phyloP scores from a whole-genome alignment of 768 basidiomycete genomes.

The Kwoniella newhampshirensis region DNA sequence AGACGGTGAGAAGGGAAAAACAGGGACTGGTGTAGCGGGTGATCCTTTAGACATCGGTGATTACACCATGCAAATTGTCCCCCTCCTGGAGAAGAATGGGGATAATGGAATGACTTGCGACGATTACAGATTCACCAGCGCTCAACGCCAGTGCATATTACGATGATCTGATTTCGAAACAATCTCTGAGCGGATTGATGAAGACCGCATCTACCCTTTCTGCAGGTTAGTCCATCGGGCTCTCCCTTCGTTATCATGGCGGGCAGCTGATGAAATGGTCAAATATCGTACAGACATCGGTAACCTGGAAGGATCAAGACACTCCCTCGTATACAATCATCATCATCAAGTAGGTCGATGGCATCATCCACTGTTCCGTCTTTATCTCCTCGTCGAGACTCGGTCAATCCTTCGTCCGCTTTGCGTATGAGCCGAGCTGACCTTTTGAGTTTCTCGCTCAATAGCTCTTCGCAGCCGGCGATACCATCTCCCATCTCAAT shows the following conservation, averaged over 20 bases:
- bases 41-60: slow-evolving; percentile 36
- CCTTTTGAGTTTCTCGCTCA: neutral
- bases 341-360: slow-evolving; percentile 49
- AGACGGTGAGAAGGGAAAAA: neutral
- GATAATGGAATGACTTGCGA: no score
- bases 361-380: no score
- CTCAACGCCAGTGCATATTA: slow-evolving; percentile 48
- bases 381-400: neutral
- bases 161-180: slow-evolving; percentile 38
- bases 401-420: neutral
- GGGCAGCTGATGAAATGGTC: neutral
- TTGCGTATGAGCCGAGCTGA: neutral
- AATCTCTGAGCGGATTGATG: slow-evolving; percentile 44
- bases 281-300: slow-evolving; percentile 45
- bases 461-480: slow-evolving; percentile 51
- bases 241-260: neutral
- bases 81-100: no score
- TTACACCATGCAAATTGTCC: no score
- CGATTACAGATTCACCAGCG: slow-evolving; percentile 30
- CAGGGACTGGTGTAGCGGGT: slow-evolving; percentile 5
- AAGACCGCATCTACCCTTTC: slow-evolving; percentile 31
- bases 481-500: slow-evolving; percentile 50
- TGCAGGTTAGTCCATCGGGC: slow-evolving; percentile 28
- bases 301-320: slow-evolving; percentile 44
- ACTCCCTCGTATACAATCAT: slow-evolving; percentile 52